Evolutionary conservation across 2,329 filamentous ascomycete species (phyloP), one percentile per base, ranked within the genome.

Genomic region (Aspergillus ochraceus): DNA sequence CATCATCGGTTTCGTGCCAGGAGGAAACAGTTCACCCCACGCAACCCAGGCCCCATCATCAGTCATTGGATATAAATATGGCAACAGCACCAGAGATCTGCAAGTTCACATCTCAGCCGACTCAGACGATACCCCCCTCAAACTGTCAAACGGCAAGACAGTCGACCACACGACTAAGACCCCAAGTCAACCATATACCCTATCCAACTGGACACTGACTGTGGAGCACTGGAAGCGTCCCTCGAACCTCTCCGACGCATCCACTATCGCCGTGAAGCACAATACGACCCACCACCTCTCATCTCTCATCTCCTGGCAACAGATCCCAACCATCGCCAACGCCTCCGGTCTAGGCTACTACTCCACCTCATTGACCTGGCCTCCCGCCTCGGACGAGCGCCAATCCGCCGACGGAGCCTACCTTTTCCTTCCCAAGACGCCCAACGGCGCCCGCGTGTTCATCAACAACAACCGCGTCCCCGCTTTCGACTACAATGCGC

Each of bases 1-100:
- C 2, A 74, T 80, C 36, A 65, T 81, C 29, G 77, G 69, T 6
- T 78, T 81, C 63, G 36, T 22, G 4, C 29, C 32, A 10, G 22
- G 17, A 32, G 32, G 39, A n/a, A 47, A 36, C 14, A 42, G 42
- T 2, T 46, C 53, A 1, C 30, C 61, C 3, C 53, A 62, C 50
- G 60, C 49, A n/a, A 57, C 54, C 11, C 49, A 54, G 10, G 20
- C 55, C 8, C 59, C 59, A 4, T 54, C 58, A 3, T 62, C 55
- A 1, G 53, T 64, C 1, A 30, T 68, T 17, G 62, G 61, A 2
- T 57, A 64, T 30, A 32, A 59, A 8, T 49, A 58, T 39, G 51
- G 24, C 6, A 49, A 29, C 24, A 20, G 10, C 5, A 32, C 56
- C 6, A 22, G 46, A 17, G 49, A 51, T n/a, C 12, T 55, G 11